Percentiles rank a stretch among this genome's conserved stretches.
These are phyloP conservation scores for Telopea speciosissima DNA, from an alignment of 177 flowering plant species.

Conservation along the genomic window DNA sequence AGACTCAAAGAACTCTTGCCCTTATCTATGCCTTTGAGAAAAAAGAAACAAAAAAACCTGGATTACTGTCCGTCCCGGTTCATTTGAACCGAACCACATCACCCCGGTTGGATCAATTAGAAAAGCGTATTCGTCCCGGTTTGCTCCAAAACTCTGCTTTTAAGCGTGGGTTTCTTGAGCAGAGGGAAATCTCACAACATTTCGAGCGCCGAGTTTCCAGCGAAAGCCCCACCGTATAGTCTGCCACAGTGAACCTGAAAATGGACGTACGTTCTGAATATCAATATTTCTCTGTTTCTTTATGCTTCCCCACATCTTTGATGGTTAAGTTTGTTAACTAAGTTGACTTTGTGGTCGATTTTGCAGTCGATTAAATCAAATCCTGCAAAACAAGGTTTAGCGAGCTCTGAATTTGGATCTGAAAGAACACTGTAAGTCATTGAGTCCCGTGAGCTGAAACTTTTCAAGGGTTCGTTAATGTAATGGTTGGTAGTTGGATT, in stretches of 20 bases:
- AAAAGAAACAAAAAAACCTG: too few species aligned
- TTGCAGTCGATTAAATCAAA: slow-evolving; percentile 17
- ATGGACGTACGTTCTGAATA: slow-evolving; percentile 6
- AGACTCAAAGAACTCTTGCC: too few species aligned
- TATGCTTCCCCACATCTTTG: neutral
- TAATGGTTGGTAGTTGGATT: neutral
- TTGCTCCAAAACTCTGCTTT: neutral
- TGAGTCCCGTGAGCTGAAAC: neutral
- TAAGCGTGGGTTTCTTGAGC: neutral
- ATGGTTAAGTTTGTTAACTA: neutral
- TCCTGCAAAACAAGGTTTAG: slow-evolving; percentile 11
- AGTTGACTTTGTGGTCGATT: neutral
- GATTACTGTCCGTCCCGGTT: too few species aligned
- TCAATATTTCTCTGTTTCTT: too few species aligned
- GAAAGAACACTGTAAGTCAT: slow-evolving; percentile 40
- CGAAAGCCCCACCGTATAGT: neutral
- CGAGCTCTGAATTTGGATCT: slow-evolving; percentile 23
- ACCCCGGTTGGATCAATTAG: too few species aligned
- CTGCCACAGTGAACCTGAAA: neutral
- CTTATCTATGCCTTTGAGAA: too few species aligned
- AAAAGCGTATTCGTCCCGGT: neutral
- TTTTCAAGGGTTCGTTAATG: neutral
- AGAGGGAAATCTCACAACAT: neutral
- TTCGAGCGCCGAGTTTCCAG: neutral
- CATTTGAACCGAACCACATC: too few species aligned